Conservation (phyloP, 108 stramenopile species). For the Nannochloropsis salina region DNA sequence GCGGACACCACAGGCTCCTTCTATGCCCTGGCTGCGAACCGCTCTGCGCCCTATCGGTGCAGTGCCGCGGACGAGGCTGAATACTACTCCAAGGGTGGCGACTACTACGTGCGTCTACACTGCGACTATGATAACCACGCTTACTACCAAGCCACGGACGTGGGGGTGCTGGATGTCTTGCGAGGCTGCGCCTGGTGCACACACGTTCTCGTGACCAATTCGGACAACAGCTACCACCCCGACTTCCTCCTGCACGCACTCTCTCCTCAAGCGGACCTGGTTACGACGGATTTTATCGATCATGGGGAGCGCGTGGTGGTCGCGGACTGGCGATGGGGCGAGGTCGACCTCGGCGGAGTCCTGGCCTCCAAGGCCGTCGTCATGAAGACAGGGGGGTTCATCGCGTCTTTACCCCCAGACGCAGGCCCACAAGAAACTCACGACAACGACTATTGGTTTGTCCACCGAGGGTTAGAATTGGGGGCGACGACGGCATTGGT, state of each 20-base stretch:
- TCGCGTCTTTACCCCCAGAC: background rate
- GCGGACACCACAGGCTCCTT: background rate
- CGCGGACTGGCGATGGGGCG: background rate
- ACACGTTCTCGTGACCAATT: background rate
- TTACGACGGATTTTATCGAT: background rate
- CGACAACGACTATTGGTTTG: conserved; percentile 15
- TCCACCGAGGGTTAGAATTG: conserved; percentile 13
- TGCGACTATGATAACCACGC: conserved; percentile 16
- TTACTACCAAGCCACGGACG: background rate
- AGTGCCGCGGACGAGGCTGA: background rate
- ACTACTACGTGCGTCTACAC: background rate
- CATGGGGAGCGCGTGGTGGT: background rate
- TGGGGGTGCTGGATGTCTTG: background rate
- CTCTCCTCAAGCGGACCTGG: background rate
- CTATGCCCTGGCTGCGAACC: conserved; percentile 11
- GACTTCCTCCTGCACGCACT: background rate
- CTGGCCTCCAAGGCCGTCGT: background rate
- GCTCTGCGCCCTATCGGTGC: conserved; percentile 3
- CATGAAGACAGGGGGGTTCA: conserved; percentile 1
- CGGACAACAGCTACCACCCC: background rate
- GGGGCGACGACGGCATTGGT: background rate
- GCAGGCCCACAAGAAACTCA: conserved; percentile 16
- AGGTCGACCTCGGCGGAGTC: background rate
- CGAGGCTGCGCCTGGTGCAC: background rate
- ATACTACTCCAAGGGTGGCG: background rate